Base-by-base conservation (phyloP, 768 basidiomycete species). In the Leucosporidium creatinivorum region DNA sequence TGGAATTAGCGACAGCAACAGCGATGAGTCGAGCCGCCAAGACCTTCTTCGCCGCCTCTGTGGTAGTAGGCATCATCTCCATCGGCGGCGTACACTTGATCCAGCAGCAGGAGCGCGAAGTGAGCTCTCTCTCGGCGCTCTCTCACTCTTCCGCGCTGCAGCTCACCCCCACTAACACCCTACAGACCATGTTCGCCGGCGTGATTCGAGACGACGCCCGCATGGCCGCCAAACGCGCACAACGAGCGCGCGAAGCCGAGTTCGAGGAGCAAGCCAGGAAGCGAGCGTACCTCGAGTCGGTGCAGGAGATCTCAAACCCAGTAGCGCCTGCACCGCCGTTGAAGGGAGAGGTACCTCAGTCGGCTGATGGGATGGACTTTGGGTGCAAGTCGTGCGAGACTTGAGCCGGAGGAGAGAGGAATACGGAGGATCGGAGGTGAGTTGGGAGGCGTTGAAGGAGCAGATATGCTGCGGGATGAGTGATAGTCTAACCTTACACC, bases 171-270 rank as follows among this genome's bases (percentile, higher is more conserved):
- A 5, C 30, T 21, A 17, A 25, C 8, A 5, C 8, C 28, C 31
- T 28, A 18, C 63, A 73, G 72, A 69, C 68, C 25, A 73, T 73
- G 72, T 73, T 50, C 54, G 68, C 68, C 28, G 72, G 72, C 49
- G 72, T 73, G 3, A 19, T 73, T 2, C 59, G 68, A 6, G 72
- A 73, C 63, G 66, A 69, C 12, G 68, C 56, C 1, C 62, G 72
- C 12, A 52, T 67, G 19, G 52, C 44, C 1, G 68, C 66, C n/a
- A 69, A 69, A 49, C 55, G 52, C 15, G 36, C 17, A 8, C 70
- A 72, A 33, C 49, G 50, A 1, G 58, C 33, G 9, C 67, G 70
- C 25, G 65, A 72, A 36, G 61, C 65, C 62, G 70, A 72, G 65
- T 72, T 72, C 52, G 58, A 72, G 51, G 70, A 72, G 28, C 70